A percentile compares a stretch with the other conserved stretches of the same genome.
Evolutionary conservation across 306 rosid species (phyloP).

Genomic region (Astragalus membranaceus): DNA sequence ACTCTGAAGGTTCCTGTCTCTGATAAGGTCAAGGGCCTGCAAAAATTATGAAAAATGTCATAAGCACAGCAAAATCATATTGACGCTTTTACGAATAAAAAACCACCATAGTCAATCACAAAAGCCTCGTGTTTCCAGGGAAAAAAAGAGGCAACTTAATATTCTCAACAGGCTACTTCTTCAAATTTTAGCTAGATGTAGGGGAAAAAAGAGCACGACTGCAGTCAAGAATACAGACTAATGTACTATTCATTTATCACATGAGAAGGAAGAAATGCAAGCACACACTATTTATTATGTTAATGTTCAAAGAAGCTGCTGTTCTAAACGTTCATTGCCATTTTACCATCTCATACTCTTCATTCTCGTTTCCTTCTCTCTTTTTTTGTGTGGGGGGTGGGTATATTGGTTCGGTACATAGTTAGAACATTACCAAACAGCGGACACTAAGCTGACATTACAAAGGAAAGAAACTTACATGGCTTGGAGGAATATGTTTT

Average conservation of each 20-base stretch:
- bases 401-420: not conserved
- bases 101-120: not conserved
- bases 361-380: not conserved
- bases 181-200: not conserved
- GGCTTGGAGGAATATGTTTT: slow-evolving; percentile 98
- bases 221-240: not conserved
- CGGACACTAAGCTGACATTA: not conserved
- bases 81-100: not conserved
- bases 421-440: not conserved
- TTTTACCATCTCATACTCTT: not conserved
- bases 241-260: not conserved
- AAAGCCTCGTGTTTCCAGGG: not conserved
- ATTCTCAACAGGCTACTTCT: not conserved
- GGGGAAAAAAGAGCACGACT: not conserved
- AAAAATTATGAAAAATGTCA: slow-evolving; percentile 24
- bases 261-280: not conserved
- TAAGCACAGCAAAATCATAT: slow-evolving; percentile 16
- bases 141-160: not conserved
- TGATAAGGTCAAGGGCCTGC: slow-evolving; percentile 92
- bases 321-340: not conserved
- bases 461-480: slow-evolving; percentile 53
- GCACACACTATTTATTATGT: not conserved
- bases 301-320: not conserved
- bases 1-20: slow-evolving; percentile 81
- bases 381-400: not conserved